These are phyloP conservation scores for Aleurites moluccanus DNA, from an alignment of 441 rosid species.

Conservation along the genomic window DNA sequence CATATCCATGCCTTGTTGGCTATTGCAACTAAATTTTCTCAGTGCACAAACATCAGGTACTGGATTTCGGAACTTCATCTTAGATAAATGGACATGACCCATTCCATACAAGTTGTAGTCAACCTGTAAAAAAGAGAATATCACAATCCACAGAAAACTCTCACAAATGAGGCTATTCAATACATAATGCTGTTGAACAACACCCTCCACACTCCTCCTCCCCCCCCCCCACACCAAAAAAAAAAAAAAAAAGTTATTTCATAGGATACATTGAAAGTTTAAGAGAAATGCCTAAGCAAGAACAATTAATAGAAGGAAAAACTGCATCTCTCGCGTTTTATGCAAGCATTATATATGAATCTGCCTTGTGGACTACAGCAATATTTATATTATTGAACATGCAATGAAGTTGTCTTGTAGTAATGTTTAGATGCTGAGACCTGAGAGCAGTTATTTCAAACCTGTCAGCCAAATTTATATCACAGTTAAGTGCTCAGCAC, in stretches of 20 bases:
- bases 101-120: constrained; percentile 95
- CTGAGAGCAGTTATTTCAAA: not conserved
- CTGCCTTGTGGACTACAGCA: not conserved
- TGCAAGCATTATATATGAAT: not conserved
- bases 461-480: not conserved
- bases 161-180: constrained; percentile 2
- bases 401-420: not conserved
- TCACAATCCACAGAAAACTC: not conserved
- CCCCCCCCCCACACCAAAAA: no score
- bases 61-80: constrained; percentile 85
- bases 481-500: not conserved
- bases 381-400: not conserved
- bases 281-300: no score
- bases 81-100: constrained; percentile 87
- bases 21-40: constrained; percentile 38
- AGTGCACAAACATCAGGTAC: constrained; percentile 53
- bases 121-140: constrained; percentile 49
- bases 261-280: not conserved
- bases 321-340: not conserved
- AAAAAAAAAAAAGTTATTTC: not conserved
- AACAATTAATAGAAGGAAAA: not conserved
- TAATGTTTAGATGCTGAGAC: not conserved
- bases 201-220: no score
- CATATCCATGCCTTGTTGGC: constrained; percentile 35
- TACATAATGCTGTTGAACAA: not conserved